Evolutionary conservation across 352 stramenopile genomes (phyloP).

Genomic region (Phytopythium ostracodes): DNA sequence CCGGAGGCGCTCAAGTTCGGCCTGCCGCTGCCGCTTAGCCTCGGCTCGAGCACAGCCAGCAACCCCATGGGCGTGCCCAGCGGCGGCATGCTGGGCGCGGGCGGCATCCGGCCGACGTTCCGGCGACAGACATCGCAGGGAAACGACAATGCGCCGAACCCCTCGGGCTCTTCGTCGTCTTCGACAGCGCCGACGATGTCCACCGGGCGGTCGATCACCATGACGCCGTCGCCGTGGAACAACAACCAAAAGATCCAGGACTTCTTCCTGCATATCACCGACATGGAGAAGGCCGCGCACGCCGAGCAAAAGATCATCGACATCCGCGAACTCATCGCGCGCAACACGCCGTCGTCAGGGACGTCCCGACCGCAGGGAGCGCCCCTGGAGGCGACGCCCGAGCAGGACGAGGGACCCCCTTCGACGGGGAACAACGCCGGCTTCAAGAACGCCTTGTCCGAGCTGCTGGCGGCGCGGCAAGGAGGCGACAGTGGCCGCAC

Average conservation of each 20-base stretch:
- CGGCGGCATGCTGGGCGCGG: constrained; percentile 8
- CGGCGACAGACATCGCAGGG: constrained; percentile 6
- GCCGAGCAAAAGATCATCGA: constrained; percentile 57
- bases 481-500: not conserved
- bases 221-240: constrained; percentile 27
- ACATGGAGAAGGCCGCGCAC: constrained; percentile 26
- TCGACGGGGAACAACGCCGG: not conserved
- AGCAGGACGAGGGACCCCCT: constrained; percentile 14
- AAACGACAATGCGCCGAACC: not conserved
- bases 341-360: constrained; percentile 28
- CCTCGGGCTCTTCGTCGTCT: not conserved
- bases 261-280: constrained; percentile 48
- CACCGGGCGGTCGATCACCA: constrained; percentile 2
- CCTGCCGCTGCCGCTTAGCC: constrained; percentile 17
- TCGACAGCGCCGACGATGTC: not conserved
- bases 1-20: constrained; percentile 28
- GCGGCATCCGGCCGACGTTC: constrained; percentile 13
- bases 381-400: constrained; percentile 14
- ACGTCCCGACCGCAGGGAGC: constrained; percentile 16
- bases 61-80: constrained; percentile 9
- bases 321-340: constrained; percentile 42
- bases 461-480: constrained; percentile 14
- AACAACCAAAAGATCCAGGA: constrained; percentile 52
- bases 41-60: constrained; percentile 5
- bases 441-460: constrained; percentile 17